These are phyloP conservation scores for Dorcoceras hygrometricum DNA, from an alignment of 257 asterid genomes.

Conservation along the genomic window DNA sequence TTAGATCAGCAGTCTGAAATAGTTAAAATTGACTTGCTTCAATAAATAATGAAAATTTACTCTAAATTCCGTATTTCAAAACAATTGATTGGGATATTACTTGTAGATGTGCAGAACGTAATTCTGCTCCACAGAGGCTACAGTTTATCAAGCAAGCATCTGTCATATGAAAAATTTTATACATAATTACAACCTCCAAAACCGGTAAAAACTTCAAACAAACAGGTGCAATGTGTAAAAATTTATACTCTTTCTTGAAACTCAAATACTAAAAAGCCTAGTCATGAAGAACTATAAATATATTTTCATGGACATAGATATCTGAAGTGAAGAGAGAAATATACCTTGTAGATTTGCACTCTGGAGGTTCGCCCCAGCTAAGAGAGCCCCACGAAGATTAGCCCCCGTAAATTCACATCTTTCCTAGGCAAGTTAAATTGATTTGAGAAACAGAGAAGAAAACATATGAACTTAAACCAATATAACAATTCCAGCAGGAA, in stretches of 20 bases:
- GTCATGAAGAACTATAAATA: constrained; percentile 12
- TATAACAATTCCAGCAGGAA: constrained; percentile 15
- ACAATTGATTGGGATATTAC: constrained; percentile 31
- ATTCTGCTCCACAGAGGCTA: constrained; percentile 91
- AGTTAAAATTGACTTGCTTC: constrained; percentile 22
- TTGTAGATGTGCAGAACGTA: constrained; percentile 93
- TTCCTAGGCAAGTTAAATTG: constrained; percentile 45
- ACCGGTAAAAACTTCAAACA: not conserved
- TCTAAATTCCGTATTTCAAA: constrained; percentile 9
- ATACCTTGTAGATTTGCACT: constrained; percentile 97
- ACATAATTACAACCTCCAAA: constrained; percentile 19
- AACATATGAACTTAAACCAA: constrained; percentile 3
- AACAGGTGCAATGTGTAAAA: not conserved
- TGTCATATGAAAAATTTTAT: constrained; percentile 34
- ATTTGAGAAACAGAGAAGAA: constrained; percentile 29
- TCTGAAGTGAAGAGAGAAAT: constrained; percentile 16
- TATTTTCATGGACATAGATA: constrained; percentile 9
- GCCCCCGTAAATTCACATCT: constrained; percentile 98
- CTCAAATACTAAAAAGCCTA: not conserved
- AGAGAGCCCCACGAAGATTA: constrained; percentile 86
- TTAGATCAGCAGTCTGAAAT: constrained; percentile 89
- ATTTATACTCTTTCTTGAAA: not conserved
- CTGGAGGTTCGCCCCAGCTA: constrained; percentile 93
- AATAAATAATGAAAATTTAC: constrained; percentile 1
- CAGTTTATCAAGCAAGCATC: constrained; percentile 90